Evolutionary conservation across 345 rosid species (phyloP), one percentile per base, ranked within the genome.

Genomic region (Passiflora organensis): DNA sequence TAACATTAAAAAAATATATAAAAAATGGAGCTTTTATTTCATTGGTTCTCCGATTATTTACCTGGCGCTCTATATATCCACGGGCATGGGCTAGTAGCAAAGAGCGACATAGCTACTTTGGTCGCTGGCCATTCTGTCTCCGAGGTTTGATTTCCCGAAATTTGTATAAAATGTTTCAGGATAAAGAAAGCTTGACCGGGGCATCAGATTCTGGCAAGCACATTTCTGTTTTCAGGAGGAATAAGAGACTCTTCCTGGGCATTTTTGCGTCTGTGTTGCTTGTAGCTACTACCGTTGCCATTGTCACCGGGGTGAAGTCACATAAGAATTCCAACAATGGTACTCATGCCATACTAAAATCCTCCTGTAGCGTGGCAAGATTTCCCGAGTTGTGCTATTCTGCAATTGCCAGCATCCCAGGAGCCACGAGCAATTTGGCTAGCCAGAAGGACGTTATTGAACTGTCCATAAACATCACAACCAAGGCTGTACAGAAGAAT

Each of bases 341-440:
- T 1, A 51, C 89, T 11, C 97, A 81, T 43, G 76, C 80, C 43
- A 60, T 91, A 4, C 73, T 87, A 49, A 83, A 70, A 70, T 56
- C 83, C 47, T 66, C 95, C 0, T 91, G 97, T 43, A 75, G 81
- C 71, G 55, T 48, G 74, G 80, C 97, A 3, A 54, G 47, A 10
- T 85, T 72, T 78, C 88, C 84, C 0, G 98, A 84, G 1, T 71
- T 86, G 10, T 91, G 98, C 71, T 61, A 62, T 75, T 86, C 96
- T 0, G 75, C 80, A n/a, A 48, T 88, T 13, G 78, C 84, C 54
- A 22, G 67, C 14, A 54, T 63, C 54, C 76, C 82, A 9, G 73
- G 53, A 19, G 71, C 64, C 21, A 9, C 67, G 0, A 25, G 16
- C 25, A 67, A 66, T 10, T 57, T 77, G 52, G 56, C 68, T 14